Evolutionary conservation across 148 eudicot species (phyloP), one percentile per base, ranked within the genome.

Genomic region (Cornus kousa): DNA sequence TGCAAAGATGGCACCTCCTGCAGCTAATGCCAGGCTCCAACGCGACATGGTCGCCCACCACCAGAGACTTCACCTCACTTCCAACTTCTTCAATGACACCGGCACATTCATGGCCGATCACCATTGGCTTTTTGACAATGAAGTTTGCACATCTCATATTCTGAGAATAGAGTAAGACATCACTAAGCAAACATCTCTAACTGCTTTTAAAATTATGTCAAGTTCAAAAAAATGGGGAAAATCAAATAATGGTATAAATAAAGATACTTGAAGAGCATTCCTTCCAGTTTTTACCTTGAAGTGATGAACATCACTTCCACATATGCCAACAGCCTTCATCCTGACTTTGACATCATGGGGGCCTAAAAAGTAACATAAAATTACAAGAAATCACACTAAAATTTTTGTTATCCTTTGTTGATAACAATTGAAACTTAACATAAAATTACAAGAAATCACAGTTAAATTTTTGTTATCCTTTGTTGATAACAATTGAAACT

Each of bases 301-400:
- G 82, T 89, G 88, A 77, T 91, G 94, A 84, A 94, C 93, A 89
- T 94, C 98, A 80, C 96, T 94, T 57, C 98, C 97, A 85, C 97
- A 93, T 7, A 93, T 93, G 24, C 97, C 97, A 77, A 93, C 95
- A 79, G 95, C 95, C 85, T 94, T 94, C 85, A 91, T 89, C 75
- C 86, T 81, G 12, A 93, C 88, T 85, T 85, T 93, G 23, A 91
- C 96, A 88, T 92, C 96, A 85, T 87, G 85, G 24, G 94, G 91
- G 74, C 96, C 98, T 92, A 68, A 55, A 68, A 55, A 23, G 35
- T 39, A 20, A 77, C 22, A 62, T 3, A 7, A 5, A 20, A 31
- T 20, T 37, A 67, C 28, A 16, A 70, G 20, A 57, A 55, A 9
- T 12, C 13, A 57, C 13, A 60, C 9, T 57, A 19, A 32, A 7